Percentiles rank a stretch among this genome's conserved stretches.
phyloP scores from a whole-genome alignment of 306 rosid species.

The Senna siamea region DNA sequence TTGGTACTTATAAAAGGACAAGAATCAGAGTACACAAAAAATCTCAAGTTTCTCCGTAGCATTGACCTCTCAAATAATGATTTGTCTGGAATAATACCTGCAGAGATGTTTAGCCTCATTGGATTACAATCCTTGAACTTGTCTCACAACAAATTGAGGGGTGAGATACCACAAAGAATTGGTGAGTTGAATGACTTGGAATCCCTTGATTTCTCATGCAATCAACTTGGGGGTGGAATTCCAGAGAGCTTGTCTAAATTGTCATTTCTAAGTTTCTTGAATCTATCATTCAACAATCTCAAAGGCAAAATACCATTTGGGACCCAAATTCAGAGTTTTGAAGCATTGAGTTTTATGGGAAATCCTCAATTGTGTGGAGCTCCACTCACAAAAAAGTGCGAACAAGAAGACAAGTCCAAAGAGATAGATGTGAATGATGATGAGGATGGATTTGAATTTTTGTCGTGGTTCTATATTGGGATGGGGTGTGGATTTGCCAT shows the following conservation, averaged over 20 bases:
- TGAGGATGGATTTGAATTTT: background rate
- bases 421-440: background rate
- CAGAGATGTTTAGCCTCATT: slow-evolving; percentile 8
- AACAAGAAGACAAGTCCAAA: background rate
- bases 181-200: slow-evolving; percentile 24
- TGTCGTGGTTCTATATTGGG: slow-evolving; percentile 18
- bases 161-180: slow-evolving; percentile 36
- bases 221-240: slow-evolving; percentile 36
- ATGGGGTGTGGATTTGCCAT: slow-evolving; percentile 35
- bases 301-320: slow-evolving; percentile 41
- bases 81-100: slow-evolving; percentile 38
- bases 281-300: slow-evolving; percentile 44
- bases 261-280: slow-evolving; percentile 26
- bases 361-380: slow-evolving; percentile 37
- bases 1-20: background rate
- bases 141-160: slow-evolving; percentile 39
- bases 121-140: slow-evolving; percentile 36
- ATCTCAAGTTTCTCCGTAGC: background rate
- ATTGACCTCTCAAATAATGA: slow-evolving; percentile 33
- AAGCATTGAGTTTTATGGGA: background rate
- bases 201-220: slow-evolving; percentile 40
- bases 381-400: slow-evolving; percentile 19
- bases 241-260: slow-evolving; percentile 34
- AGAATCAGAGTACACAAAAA: accelerated
- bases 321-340: slow-evolving; percentile 28